phyloP scores from a whole-genome alignment of 2,329 filamentous ascomycete species.

The Didymella lethalis region DNA sequence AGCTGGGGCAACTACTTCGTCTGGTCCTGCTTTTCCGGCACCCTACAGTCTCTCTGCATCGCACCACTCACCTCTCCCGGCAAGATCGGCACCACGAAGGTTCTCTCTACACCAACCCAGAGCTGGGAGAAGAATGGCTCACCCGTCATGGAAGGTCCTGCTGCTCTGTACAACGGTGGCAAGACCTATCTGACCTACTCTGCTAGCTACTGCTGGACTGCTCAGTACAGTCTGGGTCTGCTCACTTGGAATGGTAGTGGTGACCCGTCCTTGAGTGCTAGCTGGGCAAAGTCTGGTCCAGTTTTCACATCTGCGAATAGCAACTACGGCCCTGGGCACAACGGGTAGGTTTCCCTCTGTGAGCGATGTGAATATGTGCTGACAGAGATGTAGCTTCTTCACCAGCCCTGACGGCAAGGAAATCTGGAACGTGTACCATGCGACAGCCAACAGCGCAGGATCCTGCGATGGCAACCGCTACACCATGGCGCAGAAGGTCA shows the following conservation, averaged over 20 bases:
- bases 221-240: constrained; percentile 62
- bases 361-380: not conserved
- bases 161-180: constrained; percentile 62
- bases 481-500: constrained; percentile 62
- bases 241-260: constrained; percentile 61
- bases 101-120: constrained; percentile 61
- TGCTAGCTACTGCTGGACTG: constrained; percentile 65
- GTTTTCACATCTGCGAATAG: constrained; percentile 63
- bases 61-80: constrained; percentile 53
- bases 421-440: constrained; percentile 66
- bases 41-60: constrained; percentile 54
- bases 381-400: constrained; percentile 58
- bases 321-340: constrained; percentile 66
- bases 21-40: constrained; percentile 61
- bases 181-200: constrained; percentile 64
- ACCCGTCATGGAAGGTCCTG: constrained; percentile 65
- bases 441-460: constrained; percentile 58
- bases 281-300: constrained; percentile 64
- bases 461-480: constrained; percentile 64
- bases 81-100: constrained; percentile 55
- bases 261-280: constrained; percentile 55
- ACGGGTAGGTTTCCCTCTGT: constrained; percentile 47
- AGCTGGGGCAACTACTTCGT: constrained; percentile 61
- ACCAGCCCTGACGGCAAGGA: constrained; percentile 62
- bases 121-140: constrained; percentile 60